These are phyloP conservation scores for Kodamaea nitidulidarum DNA, from an alignment of 805 yeast species.

Conservation along the genomic window DNA sequence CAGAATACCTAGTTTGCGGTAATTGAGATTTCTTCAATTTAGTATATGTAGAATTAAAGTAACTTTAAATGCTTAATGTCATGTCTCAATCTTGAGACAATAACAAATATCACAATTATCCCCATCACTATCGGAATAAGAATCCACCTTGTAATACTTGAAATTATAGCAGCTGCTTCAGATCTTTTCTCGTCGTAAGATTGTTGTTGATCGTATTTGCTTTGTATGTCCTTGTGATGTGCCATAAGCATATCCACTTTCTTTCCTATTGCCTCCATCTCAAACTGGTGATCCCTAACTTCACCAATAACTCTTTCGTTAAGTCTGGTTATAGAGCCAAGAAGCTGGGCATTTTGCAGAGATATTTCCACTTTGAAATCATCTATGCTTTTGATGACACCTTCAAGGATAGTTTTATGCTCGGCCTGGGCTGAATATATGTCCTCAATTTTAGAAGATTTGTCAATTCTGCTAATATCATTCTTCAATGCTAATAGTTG, in stretches of 20 bases:
- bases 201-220: slow-evolving; percentile 21
- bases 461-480: background rate
- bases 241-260: slow-evolving; percentile 40
- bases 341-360: slow-evolving; percentile 30
- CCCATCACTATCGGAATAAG: slow-evolving; percentile 36
- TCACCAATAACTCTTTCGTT: slow-evolving; percentile 39
- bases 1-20: background rate
- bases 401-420: slow-evolving; percentile 18
- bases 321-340: slow-evolving; percentile 26
- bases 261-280: slow-evolving; percentile 28
- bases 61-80: slow-evolving; percentile 62
- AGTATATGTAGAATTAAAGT: slow-evolving; percentile 26
- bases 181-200: slow-evolving; percentile 12
- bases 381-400: slow-evolving; percentile 17
- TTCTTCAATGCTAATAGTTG: background rate
- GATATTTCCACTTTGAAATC: slow-evolving; percentile 26
- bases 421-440: slow-evolving; percentile 12
- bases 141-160: slow-evolving; percentile 31
- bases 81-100: slow-evolving; percentile 52
- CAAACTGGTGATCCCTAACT: slow-evolving; percentile 37
- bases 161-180: slow-evolving; percentile 16
- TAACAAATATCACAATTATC: slow-evolving; percentile 15
- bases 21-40: background rate
- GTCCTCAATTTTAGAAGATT: background rate
- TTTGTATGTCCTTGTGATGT: slow-evolving; percentile 35